Base-by-base conservation (phyloP, 305 asterid genomes). In the Andrographis paniculata region DNA sequence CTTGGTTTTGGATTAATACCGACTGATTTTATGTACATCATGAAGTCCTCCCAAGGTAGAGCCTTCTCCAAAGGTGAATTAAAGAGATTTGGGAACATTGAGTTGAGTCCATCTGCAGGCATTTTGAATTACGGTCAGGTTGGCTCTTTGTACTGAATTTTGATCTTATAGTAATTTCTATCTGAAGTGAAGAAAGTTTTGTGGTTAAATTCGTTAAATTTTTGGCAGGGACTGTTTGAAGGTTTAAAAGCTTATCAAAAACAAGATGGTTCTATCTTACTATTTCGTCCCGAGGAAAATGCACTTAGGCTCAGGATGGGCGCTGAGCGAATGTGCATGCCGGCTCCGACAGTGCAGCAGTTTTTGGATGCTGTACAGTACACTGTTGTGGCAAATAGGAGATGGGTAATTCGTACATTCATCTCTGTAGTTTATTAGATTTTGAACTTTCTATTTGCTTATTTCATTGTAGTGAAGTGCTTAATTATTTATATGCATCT, bases 261-360 rank as follows among this genome's bases (percentile, higher is more conserved):
- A 55, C 73, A 75, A 12, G 95, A 91, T n/a, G 96, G 93, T 33
- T 77, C 66, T 22, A 83, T 91, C 54, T 73, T 91, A 64, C 67
- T 86, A 39, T 86, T 91, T 50, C 99, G 99, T 11, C 99, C 96
- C 0, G 84, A 83, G 53, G 99, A 91, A 69, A 91, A 91, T 62
- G 99, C 78, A 1, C 48, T 27, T 31, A 71, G 99, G 38, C 68
- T 91, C 46, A 69, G 72, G 56, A 70, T 61, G 76, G 99, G 96
- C 12, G 95, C 96, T 1, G 94, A 87, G 37, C 94, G 96, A 28
- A 80, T 91, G 95, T 91, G 99, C 71, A 87, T 91, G 96, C 94
- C 99, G 53, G 70, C 94, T 49, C 96, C 94, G 2, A 75, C 84
- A 30, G 95, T 83, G 44, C 82, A 83, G 53, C 95, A 87, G 63